A percentile compares a stretch with the other conserved stretches of the same genome.
phyloP scores from a whole-genome alignment of 148 eudicot species.

The Bassia scoparia region DNA sequence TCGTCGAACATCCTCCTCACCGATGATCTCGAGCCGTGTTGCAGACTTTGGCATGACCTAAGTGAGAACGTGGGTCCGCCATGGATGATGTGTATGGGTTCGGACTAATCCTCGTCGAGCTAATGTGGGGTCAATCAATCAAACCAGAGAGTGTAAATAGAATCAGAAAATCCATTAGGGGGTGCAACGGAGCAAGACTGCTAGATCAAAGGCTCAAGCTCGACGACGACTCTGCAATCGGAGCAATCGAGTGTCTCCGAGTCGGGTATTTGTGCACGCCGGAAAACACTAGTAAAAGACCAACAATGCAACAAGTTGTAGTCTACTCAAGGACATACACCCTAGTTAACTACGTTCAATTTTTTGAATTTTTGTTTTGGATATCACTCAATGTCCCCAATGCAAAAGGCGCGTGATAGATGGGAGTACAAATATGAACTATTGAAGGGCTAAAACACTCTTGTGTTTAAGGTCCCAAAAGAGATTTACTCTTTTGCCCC shows the following conservation, averaged over 20 bases:
- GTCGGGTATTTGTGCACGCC: conserved; percentile 93
- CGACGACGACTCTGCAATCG: conserved; percentile 38
- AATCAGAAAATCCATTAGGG: conserved; percentile 53
- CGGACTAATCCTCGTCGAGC: conserved; percentile 62
- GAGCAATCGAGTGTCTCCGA: conserved; percentile 74
- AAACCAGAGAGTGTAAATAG: conserved; percentile 36
- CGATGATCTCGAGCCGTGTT: conserved; percentile 68
- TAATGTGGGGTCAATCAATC: conserved; percentile 47
- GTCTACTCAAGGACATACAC: conserved; percentile 73
- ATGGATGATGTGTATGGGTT: conserved; percentile 74
- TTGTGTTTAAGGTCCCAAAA: conserved; percentile 19
- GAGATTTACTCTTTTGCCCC: conserved; percentile 29
- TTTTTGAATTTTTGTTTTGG: neutral
- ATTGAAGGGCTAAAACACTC: no score
- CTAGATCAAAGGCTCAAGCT: conserved; percentile 58
- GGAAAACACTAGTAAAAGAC: conserved; percentile 66
- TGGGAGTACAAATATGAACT: no score
- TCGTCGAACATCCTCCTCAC: conserved; percentile 68
- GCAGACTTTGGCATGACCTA: conserved; percentile 52
- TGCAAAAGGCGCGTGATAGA: conserved; percentile 1
- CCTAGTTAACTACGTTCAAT: conserved; percentile 24
- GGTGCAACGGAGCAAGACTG: conserved; percentile 38
- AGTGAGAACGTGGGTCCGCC: conserved; percentile 22
- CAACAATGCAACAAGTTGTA: conserved; percentile 86
- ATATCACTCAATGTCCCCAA: neutral